phyloP scores from a whole-genome alignment of 805 yeast genomes.

The Candida rishiriensis region DNA sequence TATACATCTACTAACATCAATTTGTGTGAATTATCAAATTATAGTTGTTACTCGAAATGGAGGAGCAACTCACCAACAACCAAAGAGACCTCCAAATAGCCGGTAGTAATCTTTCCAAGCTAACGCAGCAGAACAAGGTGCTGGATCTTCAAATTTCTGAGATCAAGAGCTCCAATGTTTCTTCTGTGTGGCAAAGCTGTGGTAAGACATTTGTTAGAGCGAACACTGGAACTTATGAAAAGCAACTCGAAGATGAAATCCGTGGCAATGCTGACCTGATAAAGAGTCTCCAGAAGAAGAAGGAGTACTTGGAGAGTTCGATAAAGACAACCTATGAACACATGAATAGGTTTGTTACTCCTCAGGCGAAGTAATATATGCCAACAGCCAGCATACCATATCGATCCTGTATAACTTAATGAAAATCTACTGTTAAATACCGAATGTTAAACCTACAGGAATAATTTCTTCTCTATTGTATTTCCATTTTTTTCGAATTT shows the following conservation, averaged over 20 bases:
- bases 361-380: slow-evolving; percentile 1
- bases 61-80: slow-evolving; percentile 54
- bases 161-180: slow-evolving; percentile 40
- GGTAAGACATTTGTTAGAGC: slow-evolving; percentile 68
- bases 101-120: slow-evolving; percentile 44
- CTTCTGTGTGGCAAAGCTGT: slow-evolving; percentile 75
- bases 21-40: too few relatives aligned
- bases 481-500: too few relatives aligned
- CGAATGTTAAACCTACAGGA: too few relatives aligned
- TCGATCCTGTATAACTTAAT: neutral
- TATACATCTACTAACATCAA: too few relatives aligned
- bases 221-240: slow-evolving; percentile 41
- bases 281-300: slow-evolving; percentile 60
- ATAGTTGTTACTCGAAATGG: slow-evolving; percentile 59
- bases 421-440: too few relatives aligned
- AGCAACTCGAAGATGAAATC: slow-evolving; percentile 47
- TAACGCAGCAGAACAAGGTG: slow-evolving; percentile 46
- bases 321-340: slow-evolving; percentile 66
- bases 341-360: slow-evolving; percentile 36
- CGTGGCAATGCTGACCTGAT: slow-evolving; percentile 52
- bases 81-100: slow-evolving; percentile 57
- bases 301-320: slow-evolving; percentile 69
- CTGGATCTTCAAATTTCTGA: slow-evolving; percentile 55
- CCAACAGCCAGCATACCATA: neutral
- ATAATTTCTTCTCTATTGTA: too few relatives aligned